Conservation (phyloP, 2,329 filamentous ascomycete genomes). For the Monosporascus sp. region DNA sequence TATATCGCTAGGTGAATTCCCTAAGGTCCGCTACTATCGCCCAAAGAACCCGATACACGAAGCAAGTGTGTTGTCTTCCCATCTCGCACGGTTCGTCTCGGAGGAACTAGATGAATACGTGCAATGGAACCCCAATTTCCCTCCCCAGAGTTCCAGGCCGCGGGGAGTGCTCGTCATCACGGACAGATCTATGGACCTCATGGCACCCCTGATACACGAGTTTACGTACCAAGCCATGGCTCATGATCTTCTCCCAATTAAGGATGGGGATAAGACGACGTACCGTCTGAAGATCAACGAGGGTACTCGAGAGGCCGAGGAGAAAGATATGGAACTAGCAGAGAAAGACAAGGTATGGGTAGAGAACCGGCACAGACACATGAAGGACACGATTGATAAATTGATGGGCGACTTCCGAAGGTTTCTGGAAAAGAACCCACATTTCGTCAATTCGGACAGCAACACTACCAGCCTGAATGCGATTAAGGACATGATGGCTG, state of each 20-base stretch:
- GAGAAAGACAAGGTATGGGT: conserved; percentile 96
- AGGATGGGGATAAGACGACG: conserved; percentile 81
- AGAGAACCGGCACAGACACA: conserved; percentile 88
- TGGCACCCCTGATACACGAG: conserved; percentile 84
- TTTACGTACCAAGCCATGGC: conserved; percentile 99
- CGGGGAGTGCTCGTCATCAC: conserved; percentile 80
- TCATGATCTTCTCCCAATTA: conserved; percentile 83
- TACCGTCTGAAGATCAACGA: conserved; percentile 79
- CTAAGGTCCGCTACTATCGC: conserved; percentile 85
- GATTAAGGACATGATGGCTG: conserved; percentile 96
- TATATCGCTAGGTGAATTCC: conserved; percentile 88
- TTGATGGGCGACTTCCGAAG: conserved; percentile 88
- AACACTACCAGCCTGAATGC: conserved; percentile 75
- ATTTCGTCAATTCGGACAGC: conserved; percentile 73
- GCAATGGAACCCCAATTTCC: conserved; percentile 78
- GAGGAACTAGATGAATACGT: conserved; percentile 87
- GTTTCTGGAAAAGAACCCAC: conserved; percentile 85
- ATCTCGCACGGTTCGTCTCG: conserved; percentile 87
- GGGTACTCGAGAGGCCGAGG: conserved; percentile 62
- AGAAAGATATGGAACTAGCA: conserved; percentile 85
- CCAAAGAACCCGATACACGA: conserved; percentile 74
- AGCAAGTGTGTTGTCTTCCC: conserved; percentile 78
- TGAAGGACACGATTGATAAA: conserved; percentile 96
- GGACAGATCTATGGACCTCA: conserved; percentile 88
- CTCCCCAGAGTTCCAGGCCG: conserved; percentile 71